These are phyloP conservation scores for Withania somnifera DNA, from an alignment of 305 asterid species.

Conservation along the genomic window DNA sequence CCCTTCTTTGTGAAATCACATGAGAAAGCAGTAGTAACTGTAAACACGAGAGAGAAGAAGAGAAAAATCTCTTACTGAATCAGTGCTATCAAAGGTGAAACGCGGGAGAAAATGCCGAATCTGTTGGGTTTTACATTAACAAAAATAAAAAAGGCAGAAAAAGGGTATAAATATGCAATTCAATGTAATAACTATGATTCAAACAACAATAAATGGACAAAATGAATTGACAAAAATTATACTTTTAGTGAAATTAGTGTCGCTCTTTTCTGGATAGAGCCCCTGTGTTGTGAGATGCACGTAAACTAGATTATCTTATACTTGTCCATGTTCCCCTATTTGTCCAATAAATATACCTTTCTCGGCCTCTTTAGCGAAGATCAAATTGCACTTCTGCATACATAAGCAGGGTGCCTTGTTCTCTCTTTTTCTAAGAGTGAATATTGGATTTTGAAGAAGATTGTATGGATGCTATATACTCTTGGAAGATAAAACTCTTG, in stretches of 20 bases:
- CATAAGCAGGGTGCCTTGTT: not conserved
- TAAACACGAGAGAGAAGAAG: not conserved
- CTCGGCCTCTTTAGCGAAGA: not conserved
- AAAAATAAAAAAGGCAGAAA: not conserved
- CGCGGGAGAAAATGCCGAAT: not conserved
- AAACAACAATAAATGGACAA: not conserved
- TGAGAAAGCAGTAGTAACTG: not conserved
- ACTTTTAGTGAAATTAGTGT: not conserved
- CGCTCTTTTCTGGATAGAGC: not conserved
- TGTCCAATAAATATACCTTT: not conserved
- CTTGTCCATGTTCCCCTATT: not conserved
- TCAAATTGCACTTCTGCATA: not conserved
- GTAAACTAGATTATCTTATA: not conserved
- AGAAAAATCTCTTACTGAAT: not conserved
- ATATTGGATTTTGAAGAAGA: not conserved
- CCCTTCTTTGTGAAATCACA: not conserved
- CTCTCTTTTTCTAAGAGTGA: not conserved
- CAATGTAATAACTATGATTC: not conserved
- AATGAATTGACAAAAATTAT: not conserved
- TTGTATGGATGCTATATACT: not conserved
- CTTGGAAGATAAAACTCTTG: not conserved
- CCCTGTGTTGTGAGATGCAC: not conserved
- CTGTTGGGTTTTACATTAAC: not conserved
- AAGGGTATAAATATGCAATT: not conserved
- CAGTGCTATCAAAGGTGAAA: not conserved